phyloP scores from a whole-genome alignment of 1,139 yeast genomes.

The Taphrina wiesneri region DNA sequence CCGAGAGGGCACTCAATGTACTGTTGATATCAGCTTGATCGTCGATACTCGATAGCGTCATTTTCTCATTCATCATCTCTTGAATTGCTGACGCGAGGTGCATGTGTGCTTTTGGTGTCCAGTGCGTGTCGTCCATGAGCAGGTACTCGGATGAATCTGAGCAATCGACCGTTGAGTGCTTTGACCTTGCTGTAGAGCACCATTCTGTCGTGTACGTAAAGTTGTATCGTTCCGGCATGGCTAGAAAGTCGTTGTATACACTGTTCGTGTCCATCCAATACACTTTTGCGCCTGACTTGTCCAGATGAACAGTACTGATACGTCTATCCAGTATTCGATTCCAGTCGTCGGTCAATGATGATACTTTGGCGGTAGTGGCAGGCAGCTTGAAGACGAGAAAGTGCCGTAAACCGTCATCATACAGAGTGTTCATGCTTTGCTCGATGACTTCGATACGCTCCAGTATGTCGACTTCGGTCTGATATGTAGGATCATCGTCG shows the following conservation, averaged over 20 bases:
- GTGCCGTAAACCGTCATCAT: neutral
- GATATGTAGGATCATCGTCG: neutral
- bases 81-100: neutral
- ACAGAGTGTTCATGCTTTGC: neutral
- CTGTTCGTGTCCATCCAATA: neutral
- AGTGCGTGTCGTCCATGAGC: neutral
- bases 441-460: neutral
- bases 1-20: neutral
- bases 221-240: neutral
- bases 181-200: neutral
- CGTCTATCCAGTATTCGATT: neutral
- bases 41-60: neutral
- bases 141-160: neutral
- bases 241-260: neutral
- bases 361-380: neutral
- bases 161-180: neutral
- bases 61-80: neutral
- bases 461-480: neutral
- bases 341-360: neutral
- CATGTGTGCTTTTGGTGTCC: conserved; percentile 3
- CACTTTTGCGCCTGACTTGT: neutral
- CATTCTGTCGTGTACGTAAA: neutral
- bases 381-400: conserved; percentile 6
- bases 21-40: neutral
- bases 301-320: neutral